phyloP scores from a whole-genome alignment of 2,329 filamentous ascomycete species.

The Rhynchosporium secalis region DNA sequence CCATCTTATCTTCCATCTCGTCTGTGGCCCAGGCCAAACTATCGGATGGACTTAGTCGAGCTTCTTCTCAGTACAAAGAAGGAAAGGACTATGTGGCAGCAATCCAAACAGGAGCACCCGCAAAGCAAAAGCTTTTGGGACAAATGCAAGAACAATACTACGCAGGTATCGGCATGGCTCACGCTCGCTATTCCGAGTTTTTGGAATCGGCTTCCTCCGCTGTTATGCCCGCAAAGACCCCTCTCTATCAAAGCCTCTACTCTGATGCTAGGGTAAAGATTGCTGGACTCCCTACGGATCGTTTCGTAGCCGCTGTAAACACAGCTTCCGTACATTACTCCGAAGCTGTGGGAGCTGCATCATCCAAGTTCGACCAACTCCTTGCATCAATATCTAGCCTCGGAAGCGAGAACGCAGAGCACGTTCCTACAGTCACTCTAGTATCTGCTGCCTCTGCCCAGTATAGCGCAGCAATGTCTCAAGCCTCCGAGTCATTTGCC shows the following conservation, averaged over 20 bases:
- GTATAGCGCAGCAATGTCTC: slow-evolving; percentile 46
- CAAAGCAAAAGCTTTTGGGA: slow-evolving; percentile 55
- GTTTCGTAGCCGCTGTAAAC: slow-evolving; percentile 30
- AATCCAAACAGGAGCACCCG: slow-evolving; percentile 49
- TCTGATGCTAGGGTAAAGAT: slow-evolving; percentile 30
- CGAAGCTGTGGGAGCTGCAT: slow-evolving; percentile 42
- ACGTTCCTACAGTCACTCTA: slow-evolving; percentile 42
- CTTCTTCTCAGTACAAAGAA: slow-evolving; percentile 69
- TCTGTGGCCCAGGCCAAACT: slow-evolving; percentile 71
- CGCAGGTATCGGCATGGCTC: slow-evolving; percentile 67
- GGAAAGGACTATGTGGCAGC: slow-evolving; percentile 67
- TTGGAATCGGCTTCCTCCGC: slow-evolving; percentile 70
- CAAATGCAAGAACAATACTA: slow-evolving; percentile 64
- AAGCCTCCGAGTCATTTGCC: slow-evolving; percentile 49
- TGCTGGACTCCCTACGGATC: slow-evolving; percentile 31
- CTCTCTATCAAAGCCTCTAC: slow-evolving; percentile 43
- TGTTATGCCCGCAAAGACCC: slow-evolving; percentile 60
- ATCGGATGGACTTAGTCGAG: slow-evolving; percentile 67
- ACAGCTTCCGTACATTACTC: slow-evolving; percentile 30
- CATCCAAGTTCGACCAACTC: slow-evolving; percentile 44
- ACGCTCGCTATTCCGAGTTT: slow-evolving; percentile 77
- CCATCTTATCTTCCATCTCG: slow-evolving; percentile 56
- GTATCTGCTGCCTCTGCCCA: slow-evolving; percentile 46
- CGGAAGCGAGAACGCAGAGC: slow-evolving; percentile 39
- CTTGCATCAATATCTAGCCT: slow-evolving; percentile 44